phyloP scores from a whole-genome alignment of 225 moss, liverwort and hornwort genomes.

The Pleurozium schreberi region DNA sequence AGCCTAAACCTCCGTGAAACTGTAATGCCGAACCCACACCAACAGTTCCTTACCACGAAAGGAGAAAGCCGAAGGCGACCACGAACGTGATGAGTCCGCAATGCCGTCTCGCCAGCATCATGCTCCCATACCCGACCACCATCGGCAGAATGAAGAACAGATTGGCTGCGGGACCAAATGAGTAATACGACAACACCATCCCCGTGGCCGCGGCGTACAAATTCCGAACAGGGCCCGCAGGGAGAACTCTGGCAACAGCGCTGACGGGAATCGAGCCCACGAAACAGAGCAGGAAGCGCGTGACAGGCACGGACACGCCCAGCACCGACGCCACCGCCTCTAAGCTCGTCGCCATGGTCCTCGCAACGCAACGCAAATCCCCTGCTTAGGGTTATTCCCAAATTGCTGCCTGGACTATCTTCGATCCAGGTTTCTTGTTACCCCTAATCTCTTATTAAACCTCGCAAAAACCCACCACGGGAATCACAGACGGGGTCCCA shows the following conservation, averaged over 20 bases:
- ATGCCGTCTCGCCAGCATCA: constrained; percentile 35
- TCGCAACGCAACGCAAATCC: not conserved
- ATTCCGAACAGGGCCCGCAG: constrained; percentile 35
- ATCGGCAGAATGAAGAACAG: constrained; percentile 63
- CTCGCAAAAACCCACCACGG: not conserved
- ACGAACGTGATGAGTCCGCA: constrained; percentile 50
- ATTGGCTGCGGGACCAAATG: constrained; percentile 61
- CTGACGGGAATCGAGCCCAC: constrained; percentile 62
- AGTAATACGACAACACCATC: constrained; percentile 59
- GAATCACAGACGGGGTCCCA: not conserved
- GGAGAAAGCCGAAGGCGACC: constrained; percentile 57
- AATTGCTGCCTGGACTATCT: not conserved
- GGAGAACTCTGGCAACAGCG: constrained; percentile 27
- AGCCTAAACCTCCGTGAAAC: not conserved
- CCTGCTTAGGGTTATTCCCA: not conserved
- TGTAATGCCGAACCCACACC: not conserved
- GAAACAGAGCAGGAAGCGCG: constrained; percentile 62
- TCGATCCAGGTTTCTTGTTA: not conserved
- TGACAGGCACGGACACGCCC: constrained; percentile 69
- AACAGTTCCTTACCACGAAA: constrained; percentile 28
- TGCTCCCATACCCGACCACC: constrained; percentile 54
- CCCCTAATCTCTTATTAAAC: not conserved
- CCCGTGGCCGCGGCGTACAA: constrained; percentile 67
- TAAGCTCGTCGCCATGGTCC: not conserved
- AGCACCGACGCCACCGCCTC: constrained; percentile 46